These are phyloP conservation scores for Chlamydomonas incerta DNA, from an alignment of 139 green algal species.

Conservation along the genomic window DNA sequence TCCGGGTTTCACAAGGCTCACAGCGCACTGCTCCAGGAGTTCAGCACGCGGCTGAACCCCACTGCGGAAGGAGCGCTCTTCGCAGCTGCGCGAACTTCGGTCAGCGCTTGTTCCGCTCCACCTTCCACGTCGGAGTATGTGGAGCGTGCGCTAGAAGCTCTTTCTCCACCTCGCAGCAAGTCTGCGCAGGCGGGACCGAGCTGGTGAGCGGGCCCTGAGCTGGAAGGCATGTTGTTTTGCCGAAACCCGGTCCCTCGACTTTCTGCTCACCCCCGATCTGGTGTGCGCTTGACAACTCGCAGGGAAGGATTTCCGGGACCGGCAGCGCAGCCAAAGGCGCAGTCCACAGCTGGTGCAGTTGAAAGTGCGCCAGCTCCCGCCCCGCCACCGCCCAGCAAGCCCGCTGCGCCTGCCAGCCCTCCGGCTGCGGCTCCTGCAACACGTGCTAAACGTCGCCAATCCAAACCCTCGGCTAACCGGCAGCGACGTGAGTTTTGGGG, in stretches of 20 bases:
- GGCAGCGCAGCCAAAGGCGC: neutral
- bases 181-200: neutral
- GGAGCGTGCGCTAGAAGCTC: slow-evolving; percentile 9
- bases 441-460: neutral
- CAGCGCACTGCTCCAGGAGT: slow-evolving; percentile 59
- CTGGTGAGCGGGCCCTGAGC: neutral
- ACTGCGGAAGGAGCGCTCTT: slow-evolving; percentile 14
- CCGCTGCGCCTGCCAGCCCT: neutral
- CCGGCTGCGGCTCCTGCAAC: neutral
- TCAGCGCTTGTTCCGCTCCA: neutral
- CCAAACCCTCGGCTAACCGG: neutral
- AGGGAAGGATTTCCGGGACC: slow-evolving; percentile 38
- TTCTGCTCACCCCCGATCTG: neutral
- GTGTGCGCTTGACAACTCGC: neutral
- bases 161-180: slow-evolving; percentile 23
- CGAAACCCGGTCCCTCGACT: neutral
- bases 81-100: neutral
- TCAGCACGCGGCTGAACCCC: slow-evolving; percentile 56
- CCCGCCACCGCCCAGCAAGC: neutral
- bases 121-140: slow-evolving; percentile 23
- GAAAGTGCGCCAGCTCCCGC: slow-evolving; percentile 20
- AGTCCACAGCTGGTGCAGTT: slow-evolving; percentile 35
- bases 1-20: slow-evolving; percentile 73
- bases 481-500: slow-evolving; percentile 30
- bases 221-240: neutral